Conservation (phyloP, 2,329 filamentous ascomycete genomes). For the Phoma sp. region DNA sequence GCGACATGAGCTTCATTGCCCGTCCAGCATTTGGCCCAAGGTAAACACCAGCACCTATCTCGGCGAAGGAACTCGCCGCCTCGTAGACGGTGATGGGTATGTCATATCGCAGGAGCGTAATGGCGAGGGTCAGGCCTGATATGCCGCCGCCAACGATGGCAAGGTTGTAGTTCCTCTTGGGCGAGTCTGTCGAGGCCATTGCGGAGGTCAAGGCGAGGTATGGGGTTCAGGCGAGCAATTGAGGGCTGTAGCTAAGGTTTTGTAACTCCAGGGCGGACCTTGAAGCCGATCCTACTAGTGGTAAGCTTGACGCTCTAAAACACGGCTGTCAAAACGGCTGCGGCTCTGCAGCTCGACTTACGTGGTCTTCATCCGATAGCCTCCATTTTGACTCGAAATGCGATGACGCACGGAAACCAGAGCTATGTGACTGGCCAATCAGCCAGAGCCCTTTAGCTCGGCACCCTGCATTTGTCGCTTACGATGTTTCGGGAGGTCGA, state of each 20-base stretch:
- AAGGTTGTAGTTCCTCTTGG: constrained; percentile 53
- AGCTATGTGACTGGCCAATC: constrained; percentile 8
- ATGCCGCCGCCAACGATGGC: constrained; percentile 69
- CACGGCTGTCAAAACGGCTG: constrained; percentile 10
- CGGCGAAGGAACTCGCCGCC: constrained; percentile 61
- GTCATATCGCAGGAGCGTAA: constrained; percentile 58
- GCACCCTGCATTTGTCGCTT: constrained; percentile 11
- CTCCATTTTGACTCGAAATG: constrained; percentile 2
- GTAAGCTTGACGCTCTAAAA: neutral
- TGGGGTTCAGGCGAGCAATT: neutral
- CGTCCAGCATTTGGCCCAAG: constrained; percentile 64
- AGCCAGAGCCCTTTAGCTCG: constrained; percentile 2
- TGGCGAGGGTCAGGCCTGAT: constrained; percentile 62
- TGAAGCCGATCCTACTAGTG: neutral
- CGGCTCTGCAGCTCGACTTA: constrained; percentile 17
- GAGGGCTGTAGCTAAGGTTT: neutral
- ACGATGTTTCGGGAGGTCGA: constrained; percentile 3
- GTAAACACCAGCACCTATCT: constrained; percentile 66
- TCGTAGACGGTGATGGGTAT: constrained; percentile 64
- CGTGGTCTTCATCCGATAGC: constrained; percentile 22
- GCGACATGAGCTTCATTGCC: constrained; percentile 62
- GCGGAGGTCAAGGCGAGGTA: neutral
- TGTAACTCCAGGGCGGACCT: neutral
- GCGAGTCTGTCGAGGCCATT: constrained; percentile 29
- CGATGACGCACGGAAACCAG: constrained; percentile 22